Evolutionary conservation across 78 protist species (phyloP), one percentile per base, ranked within the genome.

Genomic region (Neovahlkampfia damariscottae): DNA sequence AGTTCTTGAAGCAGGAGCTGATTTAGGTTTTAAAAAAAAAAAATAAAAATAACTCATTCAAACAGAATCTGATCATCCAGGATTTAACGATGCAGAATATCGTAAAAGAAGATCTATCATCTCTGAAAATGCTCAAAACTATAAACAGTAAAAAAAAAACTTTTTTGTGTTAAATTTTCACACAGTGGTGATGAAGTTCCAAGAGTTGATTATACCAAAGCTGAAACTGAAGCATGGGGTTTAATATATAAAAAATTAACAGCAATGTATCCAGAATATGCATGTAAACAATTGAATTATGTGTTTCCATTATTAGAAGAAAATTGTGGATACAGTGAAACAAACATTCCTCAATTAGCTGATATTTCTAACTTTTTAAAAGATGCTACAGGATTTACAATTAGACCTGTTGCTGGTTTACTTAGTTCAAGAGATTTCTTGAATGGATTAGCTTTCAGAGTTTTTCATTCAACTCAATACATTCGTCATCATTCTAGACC

Each of bases 391-490:
- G 98, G 98, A 3, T 94, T 86, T 69, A 41, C 85, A 30, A 66
- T 94, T 34, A 69, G 96, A 29, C 96, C 96, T 7, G 96, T 89
- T 0, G 81, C 93, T 9, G 98, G 98, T 7, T 87, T 94, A 37
- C 85, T 94, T 30, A 85, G 96, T 6, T 68, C 92, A 4, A 76
- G 98, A 8, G 90, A 90, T 74, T 94, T 94, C 75, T 82, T 94
- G 38, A 88, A 90, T 80, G 94, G 90, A 27, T 81, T 94, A 36
- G 97, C 97, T 29, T 91, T 91, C 86, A 82, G 95, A 59, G 88
- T 81, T 19, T 94, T 94, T 86, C 93, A 90, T 76, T 83, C 91
- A 32, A 94, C 98, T 1, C 96, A 92, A 84, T 80, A 80, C 83
- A 79, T 94, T 62, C 92, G 98, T 74, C 98, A 94, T 73, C 81